Base-by-base conservation (phyloP, 2,329 filamentous ascomycete species). In the Colletotrichum lupini region DNA sequence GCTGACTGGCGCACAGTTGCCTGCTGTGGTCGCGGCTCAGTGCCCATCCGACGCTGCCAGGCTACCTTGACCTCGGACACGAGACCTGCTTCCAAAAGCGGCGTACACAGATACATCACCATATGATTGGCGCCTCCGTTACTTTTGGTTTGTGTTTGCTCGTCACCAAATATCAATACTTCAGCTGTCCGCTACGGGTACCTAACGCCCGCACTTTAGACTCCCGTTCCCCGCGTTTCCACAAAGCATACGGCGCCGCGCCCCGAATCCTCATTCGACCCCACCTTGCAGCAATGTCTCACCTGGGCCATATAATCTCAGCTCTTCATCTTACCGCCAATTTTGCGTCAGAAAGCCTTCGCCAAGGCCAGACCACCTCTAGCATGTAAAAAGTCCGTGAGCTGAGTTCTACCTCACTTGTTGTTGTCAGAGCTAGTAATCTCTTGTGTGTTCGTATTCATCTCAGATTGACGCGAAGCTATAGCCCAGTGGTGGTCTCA, bases 151-250 rank as follows among this genome's bases (percentile, higher is more conserved):
- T 64, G n/a, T 22, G 16, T 19, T 26, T 64, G 60, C 49, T 30
- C 35, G 16, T 65, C 60, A 61, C 56, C 42, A 52, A 70, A 49
- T 22, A n/a, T 67, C 46, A 61, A 30, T 57, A 49, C 7, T 66
- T 66, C 46, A 37, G 32, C 56, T 57, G 42, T 28, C 58, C 42
- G 22, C 49, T 55, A 22, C 67, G 59, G 22, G 59, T 62, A 70
- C 60, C 67, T 70, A 37, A 60, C 49, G 46, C 57, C 55, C 19
- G 7, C 55, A 30, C 24, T 35, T 42, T 55, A 26, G 32, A 14
- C 24, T 64, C 58, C 24, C 52, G 49, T 72, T 59, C 68, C 72
- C 72, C 72, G 68, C 72, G 63, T 74, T 72, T 68, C 62, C 62
- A 65, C 59, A 63, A 56, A 52, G 22, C 67, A 71, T 67, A 73